A percentile compares a stretch with the other conserved stretches of the same genome.
Evolutionary conservation across 768 basidiomycete species (phyloP).

Genomic region (Gelatoporia subvermispora): DNA sequence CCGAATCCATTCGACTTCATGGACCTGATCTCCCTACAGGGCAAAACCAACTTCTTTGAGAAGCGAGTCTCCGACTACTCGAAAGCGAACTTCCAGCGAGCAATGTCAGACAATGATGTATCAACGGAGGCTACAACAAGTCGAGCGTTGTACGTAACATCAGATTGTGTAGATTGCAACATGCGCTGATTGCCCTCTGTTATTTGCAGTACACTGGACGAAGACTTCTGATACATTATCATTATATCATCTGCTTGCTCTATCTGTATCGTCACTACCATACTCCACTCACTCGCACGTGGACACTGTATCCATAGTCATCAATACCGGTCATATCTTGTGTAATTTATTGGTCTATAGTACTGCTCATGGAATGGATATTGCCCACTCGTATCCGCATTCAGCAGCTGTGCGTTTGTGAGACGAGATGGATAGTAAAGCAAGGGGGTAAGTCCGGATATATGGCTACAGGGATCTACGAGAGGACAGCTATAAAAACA

Average conservation of each 20-base stretch:
- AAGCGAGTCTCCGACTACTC: constrained; percentile 87
- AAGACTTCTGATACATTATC: constrained; percentile 32
- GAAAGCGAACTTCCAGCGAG: constrained; percentile 52
- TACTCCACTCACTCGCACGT: too few species aligned
- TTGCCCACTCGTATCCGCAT: too few species aligned
- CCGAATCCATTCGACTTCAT: constrained; percentile 91
- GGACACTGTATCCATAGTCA: too few species aligned
- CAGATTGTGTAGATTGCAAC: too few species aligned
- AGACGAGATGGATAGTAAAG: too few species aligned
- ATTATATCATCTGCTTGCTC: neutral
- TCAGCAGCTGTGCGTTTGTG: too few species aligned
- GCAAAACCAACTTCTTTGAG: constrained; percentile 97
- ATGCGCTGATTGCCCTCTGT: too few species aligned
- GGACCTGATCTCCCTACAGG: constrained; percentile 93
- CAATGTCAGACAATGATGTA: constrained; percentile 1
- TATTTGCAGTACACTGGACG: constrained; percentile 32
- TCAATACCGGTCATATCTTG: too few species aligned
- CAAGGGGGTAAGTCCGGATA: too few species aligned
- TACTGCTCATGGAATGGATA: too few species aligned
- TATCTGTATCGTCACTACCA: too few species aligned
- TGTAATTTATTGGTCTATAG: too few species aligned
- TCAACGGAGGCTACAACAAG: constrained; percentile 2
- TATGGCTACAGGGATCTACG: neutral
- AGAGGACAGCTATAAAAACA: neutral
- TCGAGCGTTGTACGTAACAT: constrained; percentile 37